Evolutionary conservation across 2,329 filamentous ascomycete species (phyloP), one percentile per base, ranked within the genome.

Genomic region (Dothistroma pini): DNA sequence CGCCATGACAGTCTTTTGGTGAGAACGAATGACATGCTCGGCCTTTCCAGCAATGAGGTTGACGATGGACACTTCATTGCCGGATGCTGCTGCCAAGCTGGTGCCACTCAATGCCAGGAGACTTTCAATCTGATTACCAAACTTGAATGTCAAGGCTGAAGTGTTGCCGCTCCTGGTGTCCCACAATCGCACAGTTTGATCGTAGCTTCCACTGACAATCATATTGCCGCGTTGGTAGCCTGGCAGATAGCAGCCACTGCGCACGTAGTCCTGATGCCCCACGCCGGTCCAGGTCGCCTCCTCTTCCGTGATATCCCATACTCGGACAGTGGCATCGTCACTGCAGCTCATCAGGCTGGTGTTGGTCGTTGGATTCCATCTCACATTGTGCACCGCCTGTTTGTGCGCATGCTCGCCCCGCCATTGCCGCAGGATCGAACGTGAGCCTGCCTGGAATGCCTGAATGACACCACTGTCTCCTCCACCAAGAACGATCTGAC

Each of bases 1-100:
- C 8, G 89, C 88, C 0, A 95, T 97, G 62, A 99, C 93, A 0
- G 95, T 96, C 85, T 97, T 99, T 74, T 99, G 95, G 77, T 99
- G 95, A 74, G 96, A 97, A 69, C 88, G 88, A 65, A 99, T 88
- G 72, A 96, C 81, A 69, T 92, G 89, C 60, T 96, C 80, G 4
- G 93, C 92, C 72, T 91, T 91, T 29, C 90, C 95, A 54, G 93
- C 93, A 16, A 97, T 89, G 50, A 99, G 84, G 75, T 99, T 95
- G 63, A 99, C 83, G 11, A 99, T 91, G 6, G 90, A 92, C 70
- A 99, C 91, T 64, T 90, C 86, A 72, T 90, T 96, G 60, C 90
- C 93, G 19, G 92, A 87, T 2, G 93, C 86, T 12, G 92, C 92
- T 35, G 97, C 83, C 25, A 99, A 81, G 4, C 90, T 92, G 4